Base-by-base conservation (phyloP, 139 green algal species). In the Chlorella sp. region DNA sequence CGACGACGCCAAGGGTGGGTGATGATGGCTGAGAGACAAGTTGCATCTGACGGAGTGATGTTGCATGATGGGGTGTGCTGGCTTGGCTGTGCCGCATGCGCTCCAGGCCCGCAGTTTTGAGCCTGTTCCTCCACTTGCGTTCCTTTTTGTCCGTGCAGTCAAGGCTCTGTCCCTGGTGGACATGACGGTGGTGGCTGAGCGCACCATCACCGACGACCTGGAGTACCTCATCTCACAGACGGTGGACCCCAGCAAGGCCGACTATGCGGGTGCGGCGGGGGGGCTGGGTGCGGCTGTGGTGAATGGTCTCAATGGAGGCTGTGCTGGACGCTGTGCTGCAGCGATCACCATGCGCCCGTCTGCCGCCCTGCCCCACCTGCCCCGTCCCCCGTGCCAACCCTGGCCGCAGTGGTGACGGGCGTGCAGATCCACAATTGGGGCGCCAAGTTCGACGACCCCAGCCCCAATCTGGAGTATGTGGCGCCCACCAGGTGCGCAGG, bases 361-460 rank as follows among this genome's bases (percentile, higher is more conserved):
- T 55, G 32, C 34, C 34, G 30, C 68, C 68, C 68, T 51, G 4
- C 21, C 34, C 17, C 34, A 34, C 1, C 34, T 9, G 13, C 20
- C 36, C 70, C 36, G 21, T 57, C 15, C 7, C n/a, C 72, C n/a
- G 0, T 41, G 28, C 72, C 44, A 28, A 5, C 15, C 28, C 18
- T 16, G 25, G 38, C 25, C 13, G 75, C 75, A 82, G 89, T 96
- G 12, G 92, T 97, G 21, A 90, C 95, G 15, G 95, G 95, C 73
- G 89, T 98, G 34, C 95, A 98, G 88, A 94, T 98, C 88, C 96
- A 98, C 90, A 94, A 93, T 87, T 96, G 92, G 92, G 87, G 88
- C 63, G 74, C 83, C 18, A 75, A 93, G 57, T 90, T 93, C 67
- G 83, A 88, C 74, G 72, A 88, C 67, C 86, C 91, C n/a, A 68